Evolutionary conservation across 805 yeast genomes (phyloP), one percentile per base, ranked within the genome.

Genomic region (Kurtzmaniella fragi): DNA sequence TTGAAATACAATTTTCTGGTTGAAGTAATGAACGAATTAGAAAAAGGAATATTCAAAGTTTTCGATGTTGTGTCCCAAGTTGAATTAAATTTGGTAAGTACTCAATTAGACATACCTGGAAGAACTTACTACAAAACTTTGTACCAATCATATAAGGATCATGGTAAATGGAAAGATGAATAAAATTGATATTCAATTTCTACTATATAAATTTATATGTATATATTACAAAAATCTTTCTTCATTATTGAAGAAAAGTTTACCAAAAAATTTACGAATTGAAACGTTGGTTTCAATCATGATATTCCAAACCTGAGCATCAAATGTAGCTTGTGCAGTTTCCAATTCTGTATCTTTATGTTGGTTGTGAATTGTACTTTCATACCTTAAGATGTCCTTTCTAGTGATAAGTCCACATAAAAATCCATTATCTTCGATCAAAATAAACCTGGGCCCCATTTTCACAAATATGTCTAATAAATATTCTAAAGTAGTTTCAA

Each of bases 141-240:
- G 31, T 87, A 84, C 50, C 76, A 77, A 6, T 86, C 83, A 45
- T 91, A 87, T 63, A 78, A 76, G 55, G 80, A 73, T 53, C 72
- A 70, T 43, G 96, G 95, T 35, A 85, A 84, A 58, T 90, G 96
- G 96, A 77, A 64, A 42, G 87, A 78, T 44, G 73, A 71, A 35
- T 77, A 56, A 46, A 31, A 5, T n/a, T n/a, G n/a, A n/a, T n/a
- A n/a, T n/a, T n/a, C 13, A 31, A 16, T 15, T 12, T 31, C 7
- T 13, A 10, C 9, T 34, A 26, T 13, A 20, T n/a, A 25, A 25
- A 5, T 6, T 30, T 13, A 25, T 17, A 30, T 10, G 11, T 28
- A 27, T 35, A n/a, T n/a, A 14, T 35, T 38, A 47, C 34, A 52
- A 14, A 46, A 50, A 62, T 40, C 62, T 44, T 33, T 44, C 47